Evolutionary conservation across 345 rosid species (phyloP), one percentile per base, ranked within the genome.

Genomic region (Populus davidiana): DNA sequence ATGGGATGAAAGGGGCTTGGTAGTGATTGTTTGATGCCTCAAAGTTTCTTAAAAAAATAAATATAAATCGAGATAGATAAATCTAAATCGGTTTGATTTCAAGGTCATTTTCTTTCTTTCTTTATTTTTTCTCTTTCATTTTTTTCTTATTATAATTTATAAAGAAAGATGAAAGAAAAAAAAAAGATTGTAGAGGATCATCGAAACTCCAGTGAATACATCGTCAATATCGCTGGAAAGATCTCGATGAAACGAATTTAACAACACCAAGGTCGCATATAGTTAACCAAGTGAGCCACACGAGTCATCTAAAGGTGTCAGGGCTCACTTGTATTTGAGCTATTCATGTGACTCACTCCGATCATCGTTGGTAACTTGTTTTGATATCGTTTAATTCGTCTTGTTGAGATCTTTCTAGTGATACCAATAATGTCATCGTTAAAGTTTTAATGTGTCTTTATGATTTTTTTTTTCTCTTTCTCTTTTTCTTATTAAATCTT

Each of bases 251-350:
- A 33, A 33, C 0, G 4, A 33, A 33, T 33, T 0, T 33, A 33
- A 33, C 0, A 33, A 0, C 0, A 33, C 0, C 4, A 33, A 33
- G 35, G 5, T 33, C 5, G 3, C 35, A 33, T 3, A 33, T 0
- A 4, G 0, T 4, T 0, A 33, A 33, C 0, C 0, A 4, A 33
- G 35, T 33, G 35, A 0, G 5, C 4, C 0, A 33, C 0, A 4
- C 35, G 4, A 33, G 5, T 0, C 0, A 0, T 33, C 5, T 5
- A 33, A 33, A 33, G 0, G 0, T 33, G 0, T 4, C 5, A 33
- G 5, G 0, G 0, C 0, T 33, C 0, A 4, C 0, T 33, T 33
- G 0, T 0, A 0, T 33, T 33, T 0, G 0, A 0, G 35, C 0
- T 0, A 4, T 0, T 33, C 0, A 0, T 33, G 5, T 33, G 0